Base-by-base conservation (phyloP, 345 rosid species). In the Linum lewisii region DNA sequence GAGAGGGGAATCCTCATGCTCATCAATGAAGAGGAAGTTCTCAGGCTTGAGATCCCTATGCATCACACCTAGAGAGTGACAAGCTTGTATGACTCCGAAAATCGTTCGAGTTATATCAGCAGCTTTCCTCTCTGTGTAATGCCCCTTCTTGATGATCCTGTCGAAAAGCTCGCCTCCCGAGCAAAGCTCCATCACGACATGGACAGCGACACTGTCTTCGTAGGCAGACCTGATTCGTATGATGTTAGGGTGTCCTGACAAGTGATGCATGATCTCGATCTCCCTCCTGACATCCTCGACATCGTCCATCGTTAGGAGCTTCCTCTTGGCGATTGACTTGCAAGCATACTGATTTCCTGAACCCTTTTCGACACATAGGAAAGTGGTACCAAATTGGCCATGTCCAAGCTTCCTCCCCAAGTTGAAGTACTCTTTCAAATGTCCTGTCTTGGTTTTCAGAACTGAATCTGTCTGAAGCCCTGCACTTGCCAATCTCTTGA, bases 1-100 rank as follows among this genome's bases (percentile, higher is more conserved):
- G 47, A 42, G 47, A 42, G 47, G 47, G 47, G 47, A 42, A 42
- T 42, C 47, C 18, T 42, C 47, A 5, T 42, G 15, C 47, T 42
- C 47, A 42, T 42, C 47, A 42, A 52, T 52, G 56, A 52, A 24
- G 14, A 52, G 56, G 25, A 52, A 20, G 21, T 52, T 52, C 56
- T 52, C 56, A 20, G 56, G 56, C 56, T 52, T 52, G 25, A 52
- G 23, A 52, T 52, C 56, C 25, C 56, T 21, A 52, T 52, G 56
- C 23, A 52, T 24, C 14, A 52, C 56, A 6, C 56, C 56, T 11
- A 52, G 23, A 11, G 23, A 21, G 21, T 52, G 56, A 20, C 56
- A 52, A 5, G 23, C 13, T 9, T 21, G 14, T 8, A 52, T 20
- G 15, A 52, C 56, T 11, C 23, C 23, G 4, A 19, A 20, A 10